These are phyloP conservation scores for Rhizoclosmatium sp. DNA, from an alignment of 192 early-diverging fungal species.

Conservation along the genomic window DNA sequence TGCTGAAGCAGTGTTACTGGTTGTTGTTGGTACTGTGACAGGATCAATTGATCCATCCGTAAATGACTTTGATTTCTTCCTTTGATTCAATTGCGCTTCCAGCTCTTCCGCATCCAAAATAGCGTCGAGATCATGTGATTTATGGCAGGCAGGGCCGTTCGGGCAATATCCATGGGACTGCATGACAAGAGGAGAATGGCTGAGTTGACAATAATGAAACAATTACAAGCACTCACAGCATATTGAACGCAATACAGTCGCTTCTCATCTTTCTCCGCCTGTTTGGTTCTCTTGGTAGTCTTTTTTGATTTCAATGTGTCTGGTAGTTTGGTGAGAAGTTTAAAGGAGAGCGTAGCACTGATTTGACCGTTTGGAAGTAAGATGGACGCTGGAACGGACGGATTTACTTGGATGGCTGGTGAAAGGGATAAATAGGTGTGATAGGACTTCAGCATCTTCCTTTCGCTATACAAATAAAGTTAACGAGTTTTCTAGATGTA, in stretches of 20 bases:
- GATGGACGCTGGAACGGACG: neutral
- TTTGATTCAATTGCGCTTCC: conserved; percentile 39
- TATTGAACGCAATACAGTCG: conserved; percentile 80
- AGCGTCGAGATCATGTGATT: conserved; percentile 85
- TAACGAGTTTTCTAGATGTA: neutral
- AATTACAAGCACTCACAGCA: conserved; percentile 68
- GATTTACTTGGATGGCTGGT: conserved; percentile 25
- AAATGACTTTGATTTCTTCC: conserved; percentile 4
- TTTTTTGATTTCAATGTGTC: conserved; percentile 6
- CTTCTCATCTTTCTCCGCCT: conserved; percentile 10
- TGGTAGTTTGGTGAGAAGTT: neutral
- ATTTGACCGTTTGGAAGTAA: conserved; percentile 22
- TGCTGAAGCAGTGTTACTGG: neutral
- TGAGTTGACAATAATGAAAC: conserved; percentile 6
- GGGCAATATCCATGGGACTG: conserved; percentile 84
- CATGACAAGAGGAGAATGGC: neutral
- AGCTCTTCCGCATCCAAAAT: conserved; percentile 81
- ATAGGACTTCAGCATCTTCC: neutral
- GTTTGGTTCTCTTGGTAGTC: conserved; percentile 1
- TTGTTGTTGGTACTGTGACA: neutral
- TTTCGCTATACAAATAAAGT: neutral
- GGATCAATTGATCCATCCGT: neutral
- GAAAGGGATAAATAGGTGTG: neutral
- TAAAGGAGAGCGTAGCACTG: conserved; percentile 15
- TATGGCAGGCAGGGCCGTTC: conserved; percentile 68